These are phyloP conservation scores for Pichia phayaonensis DNA, from an alignment of 805 yeast species.

Conservation along the genomic window DNA sequence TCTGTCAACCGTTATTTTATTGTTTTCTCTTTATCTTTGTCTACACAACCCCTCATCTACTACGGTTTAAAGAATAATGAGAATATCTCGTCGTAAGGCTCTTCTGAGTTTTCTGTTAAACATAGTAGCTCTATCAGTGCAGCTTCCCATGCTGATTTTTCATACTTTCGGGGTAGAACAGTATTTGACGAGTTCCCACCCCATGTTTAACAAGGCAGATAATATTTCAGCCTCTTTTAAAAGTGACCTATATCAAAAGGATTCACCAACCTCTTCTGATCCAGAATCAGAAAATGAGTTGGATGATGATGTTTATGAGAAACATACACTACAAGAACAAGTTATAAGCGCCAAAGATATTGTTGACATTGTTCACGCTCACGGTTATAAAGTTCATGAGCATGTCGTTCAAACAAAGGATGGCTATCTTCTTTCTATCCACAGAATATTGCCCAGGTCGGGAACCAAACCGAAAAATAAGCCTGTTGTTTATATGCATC, in stretches of 20 bases:
- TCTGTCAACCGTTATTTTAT: background rate
- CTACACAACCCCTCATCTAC: background rate
- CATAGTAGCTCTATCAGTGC: constrained; percentile 12
- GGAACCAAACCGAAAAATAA: constrained; percentile 6
- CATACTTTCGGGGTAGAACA: constrained; percentile 19
- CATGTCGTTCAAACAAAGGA: constrained; percentile 74
- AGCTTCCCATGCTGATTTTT: constrained; percentile 18
- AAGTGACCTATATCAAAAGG: background rate
- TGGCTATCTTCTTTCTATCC: constrained; percentile 70
- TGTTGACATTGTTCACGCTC: constrained; percentile 27
- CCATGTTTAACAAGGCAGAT: constrained; percentile 16
- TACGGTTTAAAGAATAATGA: background rate
- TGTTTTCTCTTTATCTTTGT: no score
- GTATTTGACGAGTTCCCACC: constrained; percentile 10
- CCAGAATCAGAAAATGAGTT: background rate
- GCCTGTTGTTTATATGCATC: constrained; percentile 71
- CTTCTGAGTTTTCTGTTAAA: background rate
- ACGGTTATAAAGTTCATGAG: constrained; percentile 66
- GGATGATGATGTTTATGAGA: background rate
- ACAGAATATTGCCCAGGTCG: constrained; percentile 41
- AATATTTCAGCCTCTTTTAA: constrained; percentile 13
- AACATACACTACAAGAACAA: constrained; percentile 9
- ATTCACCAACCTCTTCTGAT: background rate
- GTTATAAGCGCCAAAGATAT: constrained; percentile 25
- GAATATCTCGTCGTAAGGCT: background rate